Percentiles rank a stretch among this genome's conserved stretches.
These are phyloP conservation scores for Tylopilus balloui DNA, from an alignment of 768 basidiomycete species.

Conservation along the genomic window DNA sequence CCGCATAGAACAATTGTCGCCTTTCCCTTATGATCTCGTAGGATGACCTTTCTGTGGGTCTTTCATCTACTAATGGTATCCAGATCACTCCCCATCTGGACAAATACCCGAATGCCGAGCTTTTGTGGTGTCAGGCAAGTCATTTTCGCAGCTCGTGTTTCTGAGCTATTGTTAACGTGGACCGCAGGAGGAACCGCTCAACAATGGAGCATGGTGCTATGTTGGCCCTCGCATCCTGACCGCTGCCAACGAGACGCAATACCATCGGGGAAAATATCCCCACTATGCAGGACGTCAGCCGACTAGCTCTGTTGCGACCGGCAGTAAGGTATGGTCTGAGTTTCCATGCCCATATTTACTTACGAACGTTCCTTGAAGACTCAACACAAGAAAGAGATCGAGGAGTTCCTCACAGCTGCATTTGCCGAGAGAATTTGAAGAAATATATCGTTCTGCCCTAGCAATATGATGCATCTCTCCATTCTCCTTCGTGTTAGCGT, in stretches of 20 bases:
- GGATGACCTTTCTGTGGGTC: conserved; percentile 21
- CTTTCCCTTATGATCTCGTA: conserved; percentile 95
- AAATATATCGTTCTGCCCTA: neutral
- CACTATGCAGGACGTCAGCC: conserved; percentile 91
- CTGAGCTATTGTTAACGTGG: conserved; percentile 2
- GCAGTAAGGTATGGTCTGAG: conserved; percentile 63
- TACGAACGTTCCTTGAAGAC: conserved; percentile 34
- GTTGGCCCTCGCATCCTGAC: conserved; percentile 91
- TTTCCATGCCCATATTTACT: neutral
- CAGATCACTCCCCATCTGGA: conserved; percentile 92
- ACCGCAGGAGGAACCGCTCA: conserved; percentile 83
- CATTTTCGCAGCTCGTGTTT: neutral
- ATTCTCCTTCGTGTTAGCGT: neutral
- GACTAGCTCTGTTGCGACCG: conserved; percentile 87
- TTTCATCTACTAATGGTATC: conserved; percentile 7
- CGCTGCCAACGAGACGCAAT: conserved; percentile 82
- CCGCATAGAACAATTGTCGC: conserved; percentile 90
- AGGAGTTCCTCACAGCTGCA: conserved; percentile 61
- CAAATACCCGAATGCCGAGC: conserved; percentile 90
- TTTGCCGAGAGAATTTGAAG: conserved; percentile 37
- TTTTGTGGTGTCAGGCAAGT: conserved; percentile 84
- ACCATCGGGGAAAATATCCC: conserved; percentile 90
- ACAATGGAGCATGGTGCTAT: conserved; percentile 97
- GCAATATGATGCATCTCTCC: neutral
- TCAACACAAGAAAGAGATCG: conserved; percentile 90